phyloP scores from a whole-genome alignment of 768 basidiomycete genomes.

The Hygrophorus pudorinus region DNA sequence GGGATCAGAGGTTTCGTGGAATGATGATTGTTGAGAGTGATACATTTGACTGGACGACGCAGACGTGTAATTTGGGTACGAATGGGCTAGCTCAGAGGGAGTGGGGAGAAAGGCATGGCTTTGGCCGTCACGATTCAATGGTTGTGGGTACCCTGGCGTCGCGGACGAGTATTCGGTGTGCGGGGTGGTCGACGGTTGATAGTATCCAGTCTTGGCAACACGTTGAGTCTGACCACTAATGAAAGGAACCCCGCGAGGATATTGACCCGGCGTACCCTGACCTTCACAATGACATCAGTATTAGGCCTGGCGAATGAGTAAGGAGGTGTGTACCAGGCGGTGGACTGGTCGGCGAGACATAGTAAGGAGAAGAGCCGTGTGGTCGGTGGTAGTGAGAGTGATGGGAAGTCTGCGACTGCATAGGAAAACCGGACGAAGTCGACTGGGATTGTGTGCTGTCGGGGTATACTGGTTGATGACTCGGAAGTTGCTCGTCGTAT shows the following conservation, averaged over 20 bases:
- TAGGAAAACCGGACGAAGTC: background rate
- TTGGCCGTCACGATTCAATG: background rate
- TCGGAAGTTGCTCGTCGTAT: conserved; percentile 27
- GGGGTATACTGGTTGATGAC: conserved; percentile 16
- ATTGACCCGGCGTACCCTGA: no score
- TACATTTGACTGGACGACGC: conserved; percentile 12
- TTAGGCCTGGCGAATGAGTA: no score
- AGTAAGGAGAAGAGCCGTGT: no score
- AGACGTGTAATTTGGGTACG: conserved; percentile 20
- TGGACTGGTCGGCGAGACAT: no score
- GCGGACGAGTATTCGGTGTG: conserved; percentile 8
- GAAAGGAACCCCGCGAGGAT: no score
- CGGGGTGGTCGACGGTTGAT: conserved; percentile 11
- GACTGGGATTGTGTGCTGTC: background rate
- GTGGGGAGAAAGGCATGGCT: conserved; percentile 34
- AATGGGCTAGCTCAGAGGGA: conserved; percentile 31
- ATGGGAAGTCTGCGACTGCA: background rate
- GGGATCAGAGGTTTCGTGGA: background rate
- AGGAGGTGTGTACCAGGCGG: no score
- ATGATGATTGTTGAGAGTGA: conserved; percentile 15
- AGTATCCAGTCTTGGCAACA: conserved; percentile 13
- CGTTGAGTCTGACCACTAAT: no score
- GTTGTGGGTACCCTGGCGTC: conserved; percentile 11
- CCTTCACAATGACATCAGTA: no score
- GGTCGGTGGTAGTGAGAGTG: background rate